Base-by-base conservation (phyloP, 2,329 filamentous ascomycete genomes). In the Clonostachys chloroleuca region DNA sequence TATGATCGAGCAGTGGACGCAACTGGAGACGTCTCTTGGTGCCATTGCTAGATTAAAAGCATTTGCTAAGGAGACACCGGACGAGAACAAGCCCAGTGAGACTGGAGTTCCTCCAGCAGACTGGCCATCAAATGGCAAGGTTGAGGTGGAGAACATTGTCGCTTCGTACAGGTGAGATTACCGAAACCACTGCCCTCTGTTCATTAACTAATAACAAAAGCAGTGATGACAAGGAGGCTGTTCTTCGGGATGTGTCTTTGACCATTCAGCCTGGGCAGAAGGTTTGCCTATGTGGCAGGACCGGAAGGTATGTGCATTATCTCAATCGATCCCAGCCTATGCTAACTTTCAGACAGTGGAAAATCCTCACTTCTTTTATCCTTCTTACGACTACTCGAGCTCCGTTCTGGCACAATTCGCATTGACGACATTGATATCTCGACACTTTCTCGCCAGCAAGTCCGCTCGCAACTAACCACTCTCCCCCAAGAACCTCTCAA, bases 401-500 rank as follows among this genome's bases (percentile, higher is more conserved):
- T 63, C 5, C 24, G 61, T 2, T 46, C 58, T 1, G 55, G 50
- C 5, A 49, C 48, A 5, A 68, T 76, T 35, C 47, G 51, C 0
- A 70, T 78, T 41, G 75, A 80, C 51, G 62, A 53, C 24, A 46
- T 71, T 0, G 59, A 66, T 2, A 61, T 73, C 5, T 36, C 57
- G 35, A 51, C 49, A 2, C 57, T 80, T 13, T 54, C 70, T 39
- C 67, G 71, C 4, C 24, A 59, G 3, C 52, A 57, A 1, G 59
- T 80, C 1, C 71, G 75, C 5, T 57, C 66, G n/a, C 67, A 64
- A 7, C 58, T 80, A 39, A 72, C 74, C 42, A 68, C 70, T 14
- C 54, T 80, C 2, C 71, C 77, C 1, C 77, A 81, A 55, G 74
- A 80, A 7, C 58, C 73, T 0, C 66, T 74, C 10, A 73, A 78